A percentile compares a stretch with the other conserved stretches of the same genome.
phyloP scores from a whole-genome alignment of 148 eudicot species.

The Chenopodium suecicum region DNA sequence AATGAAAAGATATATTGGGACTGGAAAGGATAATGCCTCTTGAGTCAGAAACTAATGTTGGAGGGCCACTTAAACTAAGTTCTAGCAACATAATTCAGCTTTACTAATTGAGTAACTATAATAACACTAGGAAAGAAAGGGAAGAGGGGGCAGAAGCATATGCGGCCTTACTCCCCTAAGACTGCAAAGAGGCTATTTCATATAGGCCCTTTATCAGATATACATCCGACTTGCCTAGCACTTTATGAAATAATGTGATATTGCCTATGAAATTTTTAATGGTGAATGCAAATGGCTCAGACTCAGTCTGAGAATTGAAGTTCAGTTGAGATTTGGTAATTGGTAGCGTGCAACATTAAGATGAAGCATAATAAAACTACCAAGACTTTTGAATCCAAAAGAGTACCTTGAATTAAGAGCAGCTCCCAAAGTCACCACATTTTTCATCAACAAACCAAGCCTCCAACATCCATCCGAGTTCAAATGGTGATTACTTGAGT shows the following conservation, averaged over 20 bases:
- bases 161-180: background rate
- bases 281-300: background rate
- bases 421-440: constrained; percentile 57
- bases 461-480: constrained; percentile 57
- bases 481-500: constrained; percentile 32
- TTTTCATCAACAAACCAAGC: constrained; percentile 68
- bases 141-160: background rate
- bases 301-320: background rate
- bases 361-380: background rate
- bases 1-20: background rate
- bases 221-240: background rate
- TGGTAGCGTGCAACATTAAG: background rate
- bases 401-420: constrained; percentile 65
- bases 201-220: background rate
- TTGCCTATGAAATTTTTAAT: too few relatives aligned
- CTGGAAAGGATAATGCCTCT: background rate
- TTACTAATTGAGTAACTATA: too few relatives aligned
- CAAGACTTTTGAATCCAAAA: background rate
- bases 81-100: background rate
- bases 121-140: background rate
- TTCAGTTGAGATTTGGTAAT: background rate
- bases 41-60: background rate
- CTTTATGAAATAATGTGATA: background rate
- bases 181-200: background rate
- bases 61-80: background rate